Percentiles rank a stretch among this genome's conserved stretches.
Conservation (phyloP, 371 early-diverging fungal species). For the Synchytrium microbalum region DNA sequence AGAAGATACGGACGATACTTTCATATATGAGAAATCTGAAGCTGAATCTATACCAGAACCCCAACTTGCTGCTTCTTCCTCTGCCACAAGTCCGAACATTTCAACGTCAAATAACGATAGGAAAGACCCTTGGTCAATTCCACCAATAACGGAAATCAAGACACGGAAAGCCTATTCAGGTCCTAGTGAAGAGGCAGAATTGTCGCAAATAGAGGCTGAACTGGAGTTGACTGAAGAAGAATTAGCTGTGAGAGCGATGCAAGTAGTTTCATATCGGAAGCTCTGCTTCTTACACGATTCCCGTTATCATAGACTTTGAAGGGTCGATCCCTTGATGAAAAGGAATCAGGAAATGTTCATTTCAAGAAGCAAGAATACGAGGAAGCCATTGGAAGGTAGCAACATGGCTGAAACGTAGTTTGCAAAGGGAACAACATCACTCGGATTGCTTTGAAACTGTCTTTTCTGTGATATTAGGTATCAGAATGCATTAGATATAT, state of each 20-base stretch:
- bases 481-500: constrained; percentile 50
- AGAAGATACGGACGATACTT: neutral
- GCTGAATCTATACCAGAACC: neutral
- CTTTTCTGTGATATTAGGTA: constrained; percentile 33
- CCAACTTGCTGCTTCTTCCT: neutral
- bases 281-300: neutral
- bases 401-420: no score
- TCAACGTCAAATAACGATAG: no score
- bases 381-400: constrained; percentile 38
- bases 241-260: neutral
- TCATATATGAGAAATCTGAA: neutral
- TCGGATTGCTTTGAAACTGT: no score
- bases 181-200: neutral
- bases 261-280: neutral
- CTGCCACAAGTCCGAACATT: no score
- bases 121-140: neutral
- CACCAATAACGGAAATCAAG: neutral
- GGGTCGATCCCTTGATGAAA: constrained; percentile 24
- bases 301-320: neutral
- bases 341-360: constrained; percentile 41
- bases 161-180: neutral
- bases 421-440: no score
- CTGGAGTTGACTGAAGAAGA: neutral
- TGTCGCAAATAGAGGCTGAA: neutral
- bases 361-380: constrained; percentile 45